These are phyloP conservation scores for Lophium mytilinum DNA, from an alignment of 495 filamentous ascomycete species.

Conservation along the genomic window DNA sequence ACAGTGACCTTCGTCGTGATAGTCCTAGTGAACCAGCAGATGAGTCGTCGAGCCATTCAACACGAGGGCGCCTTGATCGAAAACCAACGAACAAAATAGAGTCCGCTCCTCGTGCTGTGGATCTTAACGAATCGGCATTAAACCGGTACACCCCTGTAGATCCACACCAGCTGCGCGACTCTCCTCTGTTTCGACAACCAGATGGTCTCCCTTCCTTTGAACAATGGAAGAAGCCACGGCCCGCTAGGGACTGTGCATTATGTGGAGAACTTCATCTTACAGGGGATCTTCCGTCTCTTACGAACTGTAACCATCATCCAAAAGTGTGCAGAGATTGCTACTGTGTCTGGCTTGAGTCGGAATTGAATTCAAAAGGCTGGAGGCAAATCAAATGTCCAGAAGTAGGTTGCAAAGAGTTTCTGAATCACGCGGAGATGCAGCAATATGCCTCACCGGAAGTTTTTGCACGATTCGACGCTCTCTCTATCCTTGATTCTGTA, in stretches of 20 bases:
- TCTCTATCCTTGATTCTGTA: slow-evolving; percentile 17
- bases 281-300: slow-evolving; percentile 2
- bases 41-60: no score
- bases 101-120: background rate
- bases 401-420: slow-evolving; percentile 1
- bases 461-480: slow-evolving; percentile 25
- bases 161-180: no score
- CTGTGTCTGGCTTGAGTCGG: slow-evolving; percentile 7
- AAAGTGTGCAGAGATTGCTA: slow-evolving; percentile 11
- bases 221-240: no score
- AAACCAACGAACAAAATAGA: no score
- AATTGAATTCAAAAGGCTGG: slow-evolving; percentile 9
- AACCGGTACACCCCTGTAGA: no score
- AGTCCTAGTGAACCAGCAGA: no score
- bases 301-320: slow-evolving; percentile 7
- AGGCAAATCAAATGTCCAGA: slow-evolving; percentile 15
- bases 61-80: no score
- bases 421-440: slow-evolving; percentile 11
- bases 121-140: background rate
- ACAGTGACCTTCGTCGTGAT: no score
- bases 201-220: no score
- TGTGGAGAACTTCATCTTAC: slow-evolving; percentile 7
- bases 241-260: slow-evolving; percentile 10
- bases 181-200: no score
- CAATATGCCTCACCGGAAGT: slow-evolving; percentile 9